Evolutionary conservation across 208 protist species (phyloP), one percentile per base, ranked within the genome.

Genomic region (Leishmania lainsoni): DNA sequence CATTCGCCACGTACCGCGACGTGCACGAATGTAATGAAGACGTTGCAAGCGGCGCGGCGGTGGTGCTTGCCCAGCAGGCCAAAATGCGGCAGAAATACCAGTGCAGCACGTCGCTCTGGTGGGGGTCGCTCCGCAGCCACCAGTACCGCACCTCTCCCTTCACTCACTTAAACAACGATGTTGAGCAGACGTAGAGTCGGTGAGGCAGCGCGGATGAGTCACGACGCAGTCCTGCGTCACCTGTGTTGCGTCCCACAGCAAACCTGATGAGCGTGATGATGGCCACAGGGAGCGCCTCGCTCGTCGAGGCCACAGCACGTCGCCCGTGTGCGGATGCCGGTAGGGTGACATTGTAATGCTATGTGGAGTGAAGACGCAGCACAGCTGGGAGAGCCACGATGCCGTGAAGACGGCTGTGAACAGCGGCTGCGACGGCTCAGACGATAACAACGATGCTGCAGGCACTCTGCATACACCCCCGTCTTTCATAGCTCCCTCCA

Each of bases 381-480:
- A 78, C 48, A 85, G 72, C 63, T 85, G 77, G 39, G 81, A 85
- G 17, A 85, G 77, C 72, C 61, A 71, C 65, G 77, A 61, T 9
- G 81, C 76, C 3, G 72, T 52, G 54, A 85, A 85, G 59, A 61
- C 26, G 6, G 76, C 48, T n/a, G 70, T 68, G 12, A 51, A 59
- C 61, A 85, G 39, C 32, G 42, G 42, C 22, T 22, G 58, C 52
- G 49, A 42, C 39, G 39, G 26, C 58, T 61, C 32, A 35, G 0
- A 26, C 26, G 32, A 20, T 42, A 16, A 29, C 48, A 52, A 61
- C 69, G 26, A 51, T 10, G 6, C 52, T 22, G 6, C 42, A 51
- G 39, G 42, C 20, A 6, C 39, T n/a, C 45, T 0, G 69, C 69
- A 14, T 8, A 12, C 3, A 54, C 26, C 39, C 69, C 54, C 20